Percentiles rank a stretch among this genome's conserved stretches.
Evolutionary conservation across 2,329 filamentous ascomycete species (phyloP).

Genomic region (Neonectria magnoliae): DNA sequence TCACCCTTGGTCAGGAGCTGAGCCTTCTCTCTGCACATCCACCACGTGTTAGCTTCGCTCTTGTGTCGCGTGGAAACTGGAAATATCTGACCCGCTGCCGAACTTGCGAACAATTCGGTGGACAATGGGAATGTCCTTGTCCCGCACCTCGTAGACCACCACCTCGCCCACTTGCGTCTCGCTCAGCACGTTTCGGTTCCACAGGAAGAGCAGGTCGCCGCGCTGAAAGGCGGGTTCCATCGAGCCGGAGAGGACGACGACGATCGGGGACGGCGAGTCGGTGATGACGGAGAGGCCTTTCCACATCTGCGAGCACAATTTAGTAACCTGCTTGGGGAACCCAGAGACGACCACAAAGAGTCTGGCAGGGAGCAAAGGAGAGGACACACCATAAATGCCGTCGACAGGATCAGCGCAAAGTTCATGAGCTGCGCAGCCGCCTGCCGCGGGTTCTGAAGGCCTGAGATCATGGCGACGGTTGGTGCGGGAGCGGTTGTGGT

Average conservation of each 20-base stretch:
- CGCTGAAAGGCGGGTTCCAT: constrained; percentile 88
- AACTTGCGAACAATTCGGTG: constrained; percentile 87
- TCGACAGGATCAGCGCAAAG: constrained; percentile 89
- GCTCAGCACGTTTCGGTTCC: constrained; percentile 73
- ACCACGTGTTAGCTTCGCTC: constrained; percentile 14
- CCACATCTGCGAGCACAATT: constrained; percentile 68
- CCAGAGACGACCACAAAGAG: not conserved
- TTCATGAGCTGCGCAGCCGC: constrained; percentile 85
- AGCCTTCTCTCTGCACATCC: constrained; percentile 58
- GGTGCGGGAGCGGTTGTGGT: not conserved
- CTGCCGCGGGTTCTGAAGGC: constrained; percentile 80
- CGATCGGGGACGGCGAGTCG: constrained; percentile 80
- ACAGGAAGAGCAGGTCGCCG: constrained; percentile 79
- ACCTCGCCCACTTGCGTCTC: constrained; percentile 67
- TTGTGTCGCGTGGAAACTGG: not conserved
- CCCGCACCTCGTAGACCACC: constrained; percentile 81
- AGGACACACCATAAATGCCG: constrained; percentile 81
- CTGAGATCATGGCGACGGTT: constrained; percentile 67
- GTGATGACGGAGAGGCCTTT: constrained; percentile 85
- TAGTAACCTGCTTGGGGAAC: constrained; percentile 28
- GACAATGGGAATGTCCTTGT: constrained; percentile 97
- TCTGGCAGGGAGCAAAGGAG: not conserved
- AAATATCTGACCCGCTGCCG: constrained; percentile 61
- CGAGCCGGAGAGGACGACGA: constrained; percentile 84
- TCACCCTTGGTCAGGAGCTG: constrained; percentile 95